These are phyloP conservation scores for Pichia deserticola DNA, from an alignment of 805 yeast genomes.

Conservation along the genomic window DNA sequence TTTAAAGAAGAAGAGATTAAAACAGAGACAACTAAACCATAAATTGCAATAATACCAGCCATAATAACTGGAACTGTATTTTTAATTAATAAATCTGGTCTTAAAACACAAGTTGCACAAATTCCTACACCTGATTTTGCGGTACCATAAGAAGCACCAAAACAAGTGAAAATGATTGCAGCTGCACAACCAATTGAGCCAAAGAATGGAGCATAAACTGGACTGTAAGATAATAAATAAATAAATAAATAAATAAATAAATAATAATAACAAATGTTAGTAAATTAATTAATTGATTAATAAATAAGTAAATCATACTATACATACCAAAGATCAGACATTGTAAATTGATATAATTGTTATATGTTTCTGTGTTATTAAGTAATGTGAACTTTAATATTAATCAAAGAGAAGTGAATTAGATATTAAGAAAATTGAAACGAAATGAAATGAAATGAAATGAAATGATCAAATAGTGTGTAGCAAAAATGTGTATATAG, in stretches of 20 bases:
- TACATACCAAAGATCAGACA: slow-evolving; percentile 78
- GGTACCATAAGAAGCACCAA: slow-evolving; percentile 99
- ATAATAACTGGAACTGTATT: slow-evolving; percentile 95
- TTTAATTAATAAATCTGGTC: slow-evolving; percentile 93
- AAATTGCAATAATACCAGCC: slow-evolving; percentile 99
- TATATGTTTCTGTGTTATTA: background rate
- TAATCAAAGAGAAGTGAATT: too few relatives aligned
- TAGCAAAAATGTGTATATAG: too few relatives aligned
- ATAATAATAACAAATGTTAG: background rate
- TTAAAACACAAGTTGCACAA: slow-evolving; percentile 94
- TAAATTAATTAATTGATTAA: background rate
- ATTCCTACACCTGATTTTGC: slow-evolving; percentile 99
- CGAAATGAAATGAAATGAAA: too few relatives aligned
- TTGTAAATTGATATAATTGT: slow-evolving; percentile 22
- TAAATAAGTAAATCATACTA: background rate
- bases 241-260: background rate
- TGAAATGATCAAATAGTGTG: too few relatives aligned
- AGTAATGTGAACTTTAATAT: background rate
- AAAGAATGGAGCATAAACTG: slow-evolving; percentile 90
- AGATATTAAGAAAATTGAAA: too few relatives aligned
- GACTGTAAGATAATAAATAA: slow-evolving; percentile 31
- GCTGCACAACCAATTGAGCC: slow-evolving; percentile 99
- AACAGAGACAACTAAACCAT: slow-evolving; percentile 94
- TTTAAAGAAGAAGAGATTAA: slow-evolving; percentile 83
- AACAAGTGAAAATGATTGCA: slow-evolving; percentile 96